A percentile compares a stretch with the other conserved stretches of the same genome.
phyloP scores from a whole-genome alignment of 164 flowering plant species.

The Macadamia tetraphylla region DNA sequence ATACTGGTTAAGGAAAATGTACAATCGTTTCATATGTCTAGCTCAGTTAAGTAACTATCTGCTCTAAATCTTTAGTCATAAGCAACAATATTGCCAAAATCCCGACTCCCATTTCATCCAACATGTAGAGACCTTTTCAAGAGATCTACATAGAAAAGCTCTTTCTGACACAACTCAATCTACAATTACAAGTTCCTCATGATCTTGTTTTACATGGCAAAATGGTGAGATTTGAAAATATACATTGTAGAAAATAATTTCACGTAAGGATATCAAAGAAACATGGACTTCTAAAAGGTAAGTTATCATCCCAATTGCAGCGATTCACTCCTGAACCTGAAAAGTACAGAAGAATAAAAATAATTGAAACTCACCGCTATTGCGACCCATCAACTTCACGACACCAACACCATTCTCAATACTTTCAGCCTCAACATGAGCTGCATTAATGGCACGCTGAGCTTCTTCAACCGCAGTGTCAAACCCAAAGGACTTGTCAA shows the following conservation, averaged over 20 bases:
- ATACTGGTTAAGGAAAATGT: no score
- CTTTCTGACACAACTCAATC: no score
- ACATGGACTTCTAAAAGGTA: no score
- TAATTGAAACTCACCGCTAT: conserved; percentile 57
- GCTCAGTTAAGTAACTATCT: not conserved
- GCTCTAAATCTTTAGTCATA: not conserved
- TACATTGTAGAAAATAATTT: no score
- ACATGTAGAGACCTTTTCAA: no score
- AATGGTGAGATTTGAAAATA: no score
- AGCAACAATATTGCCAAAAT: not conserved
- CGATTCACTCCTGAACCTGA: not conserved
- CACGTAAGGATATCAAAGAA: no score
- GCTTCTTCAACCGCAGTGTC: conserved; percentile 99
- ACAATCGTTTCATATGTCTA: not conserved
- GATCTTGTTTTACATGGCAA: no score
- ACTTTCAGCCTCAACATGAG: conserved; percentile 92
- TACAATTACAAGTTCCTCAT: no score
- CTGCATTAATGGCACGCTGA: conserved; percentile 95
- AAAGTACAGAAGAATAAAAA: not conserved
- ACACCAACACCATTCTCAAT: conserved; percentile 84
- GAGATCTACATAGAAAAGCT: no score
- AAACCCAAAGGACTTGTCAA: conserved; percentile 93
- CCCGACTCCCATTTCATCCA: no score
- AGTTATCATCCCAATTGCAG: no score
- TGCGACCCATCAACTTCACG: conserved; percentile 94